Base-by-base conservation (phyloP, 192 early-diverging fungal species). In the Geranomyces michiganensis region DNA sequence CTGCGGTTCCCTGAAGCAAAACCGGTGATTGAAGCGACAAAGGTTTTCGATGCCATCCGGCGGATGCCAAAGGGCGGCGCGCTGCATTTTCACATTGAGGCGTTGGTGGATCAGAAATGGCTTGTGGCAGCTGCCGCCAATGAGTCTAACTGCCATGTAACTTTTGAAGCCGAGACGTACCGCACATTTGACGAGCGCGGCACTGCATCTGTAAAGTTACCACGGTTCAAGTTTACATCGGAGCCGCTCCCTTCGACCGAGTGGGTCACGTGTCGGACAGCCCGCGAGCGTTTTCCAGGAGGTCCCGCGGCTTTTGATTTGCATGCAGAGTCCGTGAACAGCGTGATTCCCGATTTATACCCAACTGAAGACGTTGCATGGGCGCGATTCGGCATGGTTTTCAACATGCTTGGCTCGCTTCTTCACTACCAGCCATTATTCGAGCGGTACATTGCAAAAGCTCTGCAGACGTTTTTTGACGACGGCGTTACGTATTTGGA, bases 1-100 rank as follows among this genome's bases (percentile, higher is more conserved):
- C 47, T 65, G 47, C 63, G 47, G n/a, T 65, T 65, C 41, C 47
- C 63, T 29, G 44, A 44, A 7, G 63, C 63, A n/a, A 65, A 65
- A 22, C 63, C 63, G 8, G n/a, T 65, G 41, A 65, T 65, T 22
- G 63, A 65, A 22, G 24, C 14, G 26, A 46, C 63, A 8, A 32
- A 26, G 31, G 6, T 60, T 4, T 60, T 31, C 17, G 31, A 26
- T 6, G 27, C 31, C 5, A 26, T 60, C 9, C 22, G 58, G 58
- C 2, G 17, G 31, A 60, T 60, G 58, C 58, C 58, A 2, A 60
- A 60, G 31, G 58, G 58, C 22, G 58, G 58, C 12, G 9, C 2
- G 6, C 29, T 60, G 31, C 58, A 60, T 60, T n/a, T 6, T n/a
- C 51, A 53, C 17, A 9, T 53, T 4, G 51, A 53, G 15, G 51